Conservation (phyloP, 768 basidiomycete genomes). For the Lentinula boryana region DNA sequence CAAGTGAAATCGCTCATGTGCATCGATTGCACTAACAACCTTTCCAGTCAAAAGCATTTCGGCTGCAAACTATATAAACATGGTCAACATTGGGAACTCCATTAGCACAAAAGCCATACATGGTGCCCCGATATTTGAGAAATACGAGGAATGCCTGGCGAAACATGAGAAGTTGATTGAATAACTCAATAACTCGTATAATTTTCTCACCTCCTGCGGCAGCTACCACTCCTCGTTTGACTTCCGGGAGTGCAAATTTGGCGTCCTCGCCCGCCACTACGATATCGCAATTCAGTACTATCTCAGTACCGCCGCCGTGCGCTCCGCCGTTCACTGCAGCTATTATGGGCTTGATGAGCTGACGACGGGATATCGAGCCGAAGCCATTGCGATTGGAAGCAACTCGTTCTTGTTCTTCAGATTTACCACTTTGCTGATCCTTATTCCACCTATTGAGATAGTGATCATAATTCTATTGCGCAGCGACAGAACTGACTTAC, state of each 20-base stretch:
- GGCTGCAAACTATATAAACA: constrained; percentile 49
- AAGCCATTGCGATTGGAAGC: constrained; percentile 51
- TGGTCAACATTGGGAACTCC: background rate
- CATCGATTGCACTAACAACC: constrained; percentile 60
- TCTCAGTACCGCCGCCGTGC: constrained; percentile 61
- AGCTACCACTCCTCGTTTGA: constrained; percentile 71
- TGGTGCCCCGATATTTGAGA: constrained; percentile 67
- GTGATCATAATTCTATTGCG: background rate
- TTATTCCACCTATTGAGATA: constrained; percentile 49
- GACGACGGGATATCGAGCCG: constrained; percentile 66
- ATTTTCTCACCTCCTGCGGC: constrained; percentile 55
- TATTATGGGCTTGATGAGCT: constrained; percentile 65
- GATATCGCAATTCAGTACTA: constrained; percentile 72
- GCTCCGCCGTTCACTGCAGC: constrained; percentile 78
- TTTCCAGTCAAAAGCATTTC: constrained; percentile 73
- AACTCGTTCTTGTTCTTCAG: constrained; percentile 37
- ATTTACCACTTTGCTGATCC: constrained; percentile 36
- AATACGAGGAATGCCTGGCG: constrained; percentile 62
- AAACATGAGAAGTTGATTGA: background rate
- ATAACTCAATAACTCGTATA: background rate
- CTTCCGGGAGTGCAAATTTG: constrained; percentile 71
- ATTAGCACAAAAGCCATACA: constrained; percentile 29
- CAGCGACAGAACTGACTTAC: constrained; percentile 31
- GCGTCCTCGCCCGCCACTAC: constrained; percentile 65
- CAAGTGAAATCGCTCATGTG: constrained; percentile 70